phyloP scores from a whole-genome alignment of 768 basidiomycete species.

The Tricholoma matsutake region DNA sequence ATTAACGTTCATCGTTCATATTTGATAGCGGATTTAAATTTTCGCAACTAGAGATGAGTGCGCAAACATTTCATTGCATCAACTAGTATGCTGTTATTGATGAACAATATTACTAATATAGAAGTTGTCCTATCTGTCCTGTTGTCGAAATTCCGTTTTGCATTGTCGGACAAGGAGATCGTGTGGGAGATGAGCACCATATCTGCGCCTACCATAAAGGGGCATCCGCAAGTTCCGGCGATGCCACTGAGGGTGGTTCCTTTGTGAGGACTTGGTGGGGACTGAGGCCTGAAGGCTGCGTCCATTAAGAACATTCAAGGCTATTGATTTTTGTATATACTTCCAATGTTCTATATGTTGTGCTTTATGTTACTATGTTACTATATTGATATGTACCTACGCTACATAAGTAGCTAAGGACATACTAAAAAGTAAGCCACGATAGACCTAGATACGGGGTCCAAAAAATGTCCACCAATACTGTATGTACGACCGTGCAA shows the following conservation, averaged over 20 bases:
- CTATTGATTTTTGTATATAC: too few species aligned
- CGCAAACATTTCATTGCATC: not conserved
- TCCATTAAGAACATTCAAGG: too few species aligned
- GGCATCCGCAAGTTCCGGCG: not conserved
- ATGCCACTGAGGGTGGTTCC: not conserved
- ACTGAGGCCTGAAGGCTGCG: too few species aligned
- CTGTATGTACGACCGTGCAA: too few species aligned
- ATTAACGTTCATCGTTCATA: not conserved
- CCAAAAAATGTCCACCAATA: too few species aligned
- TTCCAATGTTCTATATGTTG: too few species aligned
- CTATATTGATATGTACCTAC: too few species aligned
- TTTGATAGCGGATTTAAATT: conserved; percentile 48
- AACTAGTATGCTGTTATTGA: not conserved
- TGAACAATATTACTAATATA: conserved; percentile 1
- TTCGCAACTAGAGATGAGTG: conserved; percentile 52
- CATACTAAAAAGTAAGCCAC: too few species aligned
- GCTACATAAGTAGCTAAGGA: too few species aligned
- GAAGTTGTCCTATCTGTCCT: conserved; percentile 26
- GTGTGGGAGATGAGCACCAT: conserved; percentile 28
- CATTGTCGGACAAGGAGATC: conserved; percentile 21
- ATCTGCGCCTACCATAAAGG: conserved; percentile 18
- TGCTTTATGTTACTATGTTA: too few species aligned
- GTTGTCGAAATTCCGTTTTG: conserved; percentile 24
- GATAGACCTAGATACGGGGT: too few species aligned
- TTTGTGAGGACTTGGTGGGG: not conserved